Percentiles rank a stretch among this genome's conserved stretches.
These are phyloP conservation scores for Cryptococcus wingfieldii DNA, from an alignment of 1,284 basidiomycete species.

Conservation along the genomic window DNA sequence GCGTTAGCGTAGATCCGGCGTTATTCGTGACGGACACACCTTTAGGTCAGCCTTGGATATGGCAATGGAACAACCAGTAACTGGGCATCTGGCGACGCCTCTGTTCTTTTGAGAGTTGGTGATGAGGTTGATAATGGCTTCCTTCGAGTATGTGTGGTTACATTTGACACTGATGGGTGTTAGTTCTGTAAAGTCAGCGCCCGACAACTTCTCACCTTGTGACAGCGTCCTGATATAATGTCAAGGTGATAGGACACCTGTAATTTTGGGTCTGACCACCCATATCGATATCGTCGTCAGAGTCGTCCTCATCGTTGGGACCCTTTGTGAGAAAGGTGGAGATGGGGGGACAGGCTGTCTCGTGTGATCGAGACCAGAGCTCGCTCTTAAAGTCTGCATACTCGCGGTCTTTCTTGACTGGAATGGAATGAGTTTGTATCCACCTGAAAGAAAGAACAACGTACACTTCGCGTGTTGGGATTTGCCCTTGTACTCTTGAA, in stretches of 20 bases:
- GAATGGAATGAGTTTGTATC: not conserved
- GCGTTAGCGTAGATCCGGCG: not conserved
- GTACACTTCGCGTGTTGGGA: conserved; percentile 26
- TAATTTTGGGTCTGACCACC: conserved; percentile 75
- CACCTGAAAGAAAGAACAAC: conserved; percentile 1
- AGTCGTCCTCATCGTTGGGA: conserved; percentile 61
- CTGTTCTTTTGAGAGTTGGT: not conserved
- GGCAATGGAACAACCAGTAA: conserved; percentile 10
- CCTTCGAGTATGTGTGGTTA: conserved; percentile 22
- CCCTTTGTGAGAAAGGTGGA: conserved; percentile 64
- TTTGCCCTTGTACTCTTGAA: conserved; percentile 21
- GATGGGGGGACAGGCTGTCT: conserved; percentile 66
- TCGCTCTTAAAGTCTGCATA: conserved; percentile 63
- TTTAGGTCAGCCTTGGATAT: conserved; percentile 11
- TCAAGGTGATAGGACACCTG: conserved; percentile 71
- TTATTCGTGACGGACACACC: conserved; percentile 8
- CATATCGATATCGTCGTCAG: conserved; percentile 70
- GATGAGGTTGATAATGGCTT: conserved; percentile 18
- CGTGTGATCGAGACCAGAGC: conserved; percentile 66
- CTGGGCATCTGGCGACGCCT: conserved; percentile 10
- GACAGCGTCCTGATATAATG: conserved; percentile 61
- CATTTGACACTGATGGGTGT: conserved; percentile 15
- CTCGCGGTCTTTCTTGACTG: conserved; percentile 53
- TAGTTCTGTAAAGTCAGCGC: not conserved
- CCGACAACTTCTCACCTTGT: conserved; percentile 47